These are phyloP conservation scores for Heterobasidion occidentale DNA, from an alignment of 1,284 basidiomycete species.

Conservation along the genomic window DNA sequence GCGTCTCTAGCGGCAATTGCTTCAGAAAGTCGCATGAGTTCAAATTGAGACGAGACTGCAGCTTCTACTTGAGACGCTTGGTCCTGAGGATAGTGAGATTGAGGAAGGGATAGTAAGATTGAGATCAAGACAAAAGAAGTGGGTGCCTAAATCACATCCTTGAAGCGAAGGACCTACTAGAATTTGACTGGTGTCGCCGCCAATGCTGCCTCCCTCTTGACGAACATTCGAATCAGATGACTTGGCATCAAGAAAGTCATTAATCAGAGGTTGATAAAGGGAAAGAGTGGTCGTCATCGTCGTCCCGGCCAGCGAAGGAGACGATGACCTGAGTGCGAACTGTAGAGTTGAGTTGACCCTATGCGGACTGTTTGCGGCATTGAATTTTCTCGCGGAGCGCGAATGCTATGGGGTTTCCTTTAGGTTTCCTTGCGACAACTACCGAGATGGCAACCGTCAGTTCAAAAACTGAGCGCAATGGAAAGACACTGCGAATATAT, in stretches of 20 bases:
- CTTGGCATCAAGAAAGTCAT: not conserved
- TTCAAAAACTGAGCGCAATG: too few species aligned
- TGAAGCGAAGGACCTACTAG: not conserved
- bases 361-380: too few species aligned
- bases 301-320: not conserved
- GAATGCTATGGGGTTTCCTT: too few species aligned
- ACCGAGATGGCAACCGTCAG: too few species aligned
- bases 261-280: not conserved
- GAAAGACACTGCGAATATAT: too few species aligned
- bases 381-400: too few species aligned
- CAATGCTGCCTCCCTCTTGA: not conserved
- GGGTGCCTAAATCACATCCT: not conserved
- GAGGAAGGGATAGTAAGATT: not conserved
- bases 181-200: not conserved
- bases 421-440: too few species aligned
- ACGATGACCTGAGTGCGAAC: not conserved
- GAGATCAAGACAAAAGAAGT: not conserved
- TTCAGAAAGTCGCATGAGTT: constrained; percentile 47
- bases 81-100: not conserved
- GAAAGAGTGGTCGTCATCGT: not conserved
- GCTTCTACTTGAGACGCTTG: not conserved
- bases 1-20: constrained; percentile 58
- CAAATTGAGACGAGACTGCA: constrained; percentile 34
- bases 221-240: not conserved
- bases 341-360: not conserved